Percentiles rank a stretch among this genome's conserved stretches.
Evolutionary conservation across 225 moss, liverwort and hornwort species (phyloP).

Genomic region (Thuidium tamariscinum): DNA sequence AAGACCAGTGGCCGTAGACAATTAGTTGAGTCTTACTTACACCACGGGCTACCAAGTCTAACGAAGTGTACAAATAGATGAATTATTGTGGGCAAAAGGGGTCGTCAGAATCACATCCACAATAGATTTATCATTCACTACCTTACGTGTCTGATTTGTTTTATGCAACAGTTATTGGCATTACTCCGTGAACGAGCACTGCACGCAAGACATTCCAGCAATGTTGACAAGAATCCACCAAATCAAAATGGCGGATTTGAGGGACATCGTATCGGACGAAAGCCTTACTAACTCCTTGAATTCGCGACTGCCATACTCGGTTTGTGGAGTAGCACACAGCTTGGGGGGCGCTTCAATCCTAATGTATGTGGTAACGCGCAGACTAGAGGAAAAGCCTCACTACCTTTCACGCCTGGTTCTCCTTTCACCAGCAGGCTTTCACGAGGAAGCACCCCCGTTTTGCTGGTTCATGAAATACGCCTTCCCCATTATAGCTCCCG

Average conservation of each 20-base stretch:
- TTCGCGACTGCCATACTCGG: conserved; percentile 50
- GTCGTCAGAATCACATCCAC: not conserved
- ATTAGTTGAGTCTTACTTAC: not conserved
- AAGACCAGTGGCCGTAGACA: not conserved
- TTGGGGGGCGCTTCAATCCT: conserved; percentile 82
- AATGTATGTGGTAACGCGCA: conserved; percentile 65
- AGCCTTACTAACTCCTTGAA: conserved; percentile 21
- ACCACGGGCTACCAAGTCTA: not conserved
- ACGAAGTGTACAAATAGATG: not conserved
- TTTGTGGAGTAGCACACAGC: conserved; percentile 87
- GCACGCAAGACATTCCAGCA: conserved; percentile 70
- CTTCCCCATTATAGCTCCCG: conserved; percentile 40
- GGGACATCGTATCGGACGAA: conserved; percentile 14
- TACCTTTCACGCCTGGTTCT: conserved; percentile 67
- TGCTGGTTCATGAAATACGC: conserved; percentile 31
- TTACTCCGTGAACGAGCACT: conserved; percentile 78
- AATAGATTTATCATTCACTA: not conserved
- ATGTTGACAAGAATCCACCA: conserved; percentile 70
- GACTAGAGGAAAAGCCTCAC: conserved; percentile 63
- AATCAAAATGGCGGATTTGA: conserved; percentile 62
- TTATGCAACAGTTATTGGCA: conserved; percentile 64
- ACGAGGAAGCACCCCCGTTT: conserved; percentile 50
- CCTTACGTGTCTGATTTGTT: not conserved
- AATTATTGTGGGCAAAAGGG: not conserved
- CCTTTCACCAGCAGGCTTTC: conserved; percentile 87